These are phyloP conservation scores for Dioscorea zingiberensis DNA, from an alignment of 106 monocot species.

Conservation along the genomic window DNA sequence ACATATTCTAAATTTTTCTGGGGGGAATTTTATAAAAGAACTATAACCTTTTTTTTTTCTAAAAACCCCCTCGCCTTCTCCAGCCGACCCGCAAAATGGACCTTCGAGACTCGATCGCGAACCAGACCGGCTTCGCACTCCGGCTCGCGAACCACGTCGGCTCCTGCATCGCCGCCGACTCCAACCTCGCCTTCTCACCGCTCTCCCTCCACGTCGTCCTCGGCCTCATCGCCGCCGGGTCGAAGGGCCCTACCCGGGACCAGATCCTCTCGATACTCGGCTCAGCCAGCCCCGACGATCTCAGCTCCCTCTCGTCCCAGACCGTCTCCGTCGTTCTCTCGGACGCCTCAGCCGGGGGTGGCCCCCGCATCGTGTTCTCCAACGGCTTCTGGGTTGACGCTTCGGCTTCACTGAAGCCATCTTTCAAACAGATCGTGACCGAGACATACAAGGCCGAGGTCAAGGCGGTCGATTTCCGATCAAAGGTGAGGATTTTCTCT, in stretches of 20 bases:
- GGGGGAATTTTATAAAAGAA: no score
- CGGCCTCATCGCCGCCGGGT: constrained; percentile 46
- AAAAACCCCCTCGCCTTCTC: no score
- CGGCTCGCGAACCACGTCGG: constrained; percentile 23
- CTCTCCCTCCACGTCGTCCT: constrained; percentile 48
- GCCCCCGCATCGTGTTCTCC: constrained; percentile 46
- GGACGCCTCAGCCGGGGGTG: constrained; percentile 50
- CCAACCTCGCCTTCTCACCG: constrained; percentile 62
- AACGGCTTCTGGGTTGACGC: constrained; percentile 67
- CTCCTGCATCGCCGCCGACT: neutral
- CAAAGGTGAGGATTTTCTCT: constrained; percentile 36
- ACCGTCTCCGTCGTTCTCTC: constrained; percentile 37
- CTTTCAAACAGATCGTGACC: constrained; percentile 34
- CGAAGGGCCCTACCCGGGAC: constrained; percentile 33
- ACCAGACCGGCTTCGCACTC: constrained; percentile 53
- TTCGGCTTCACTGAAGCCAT: constrained; percentile 27
- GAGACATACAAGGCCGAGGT: constrained; percentile 42
- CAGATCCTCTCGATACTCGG: constrained; percentile 39
- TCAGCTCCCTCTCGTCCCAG: constrained; percentile 47
- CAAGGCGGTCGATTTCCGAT: constrained; percentile 53
- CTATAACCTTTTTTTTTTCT: no score
- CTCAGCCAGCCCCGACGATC: constrained; percentile 13
- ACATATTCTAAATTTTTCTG: no score
- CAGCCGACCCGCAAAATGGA: no score
- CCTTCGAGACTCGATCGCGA: constrained; percentile 20